Evolutionary conservation across 306 rosid species (phyloP), one percentile per base, ranked within the genome.

Genomic region (Luffa acutangula): DNA sequence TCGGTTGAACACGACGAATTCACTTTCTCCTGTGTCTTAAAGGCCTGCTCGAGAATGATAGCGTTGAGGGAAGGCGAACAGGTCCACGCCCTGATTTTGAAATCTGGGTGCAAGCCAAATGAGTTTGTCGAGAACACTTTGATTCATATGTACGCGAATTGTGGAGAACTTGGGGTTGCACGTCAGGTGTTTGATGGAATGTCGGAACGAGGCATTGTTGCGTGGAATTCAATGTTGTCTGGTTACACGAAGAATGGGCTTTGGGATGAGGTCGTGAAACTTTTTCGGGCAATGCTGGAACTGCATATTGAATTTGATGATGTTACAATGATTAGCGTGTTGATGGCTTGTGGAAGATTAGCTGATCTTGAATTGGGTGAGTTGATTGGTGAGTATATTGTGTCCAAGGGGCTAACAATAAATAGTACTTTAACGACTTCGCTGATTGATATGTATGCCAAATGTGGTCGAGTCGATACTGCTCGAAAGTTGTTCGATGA

Each of bases 111-210:
- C 43, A 54, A 62, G 46, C 41, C 88, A 14, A 53, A 65, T 80
- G 90, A 45, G 52, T 86, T 82, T 69, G 83, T 87, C 0, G 73
- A 77, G 52, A 90, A 87, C 85, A 88, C 94, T 20, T 75, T 90
- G 83, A 85, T 90, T 34, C 89, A 76, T 6, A 73, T 87, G 88
- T 87, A 88, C 33, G 92, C 87, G 0, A 43, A 34, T 49, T 90
- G 89, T 12, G 85, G 86, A 3, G 80, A 67, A 3, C 53, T 87
- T 12, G 84, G 51, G 14, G 84, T 85, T 78, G 92, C 92, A 8
- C 85, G 94, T n/a, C 56, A 58, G 51, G 85, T 85, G 89, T 90
- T 90, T 25, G 94, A 87, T 84, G 86, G 66, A 87, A 87, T 85
- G 88, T 46, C 85, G 3, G 46, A 77, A 0, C 79, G 81, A 59